Conservation (phyloP, 129 eudicot species). For the Arctium minus region DNA sequence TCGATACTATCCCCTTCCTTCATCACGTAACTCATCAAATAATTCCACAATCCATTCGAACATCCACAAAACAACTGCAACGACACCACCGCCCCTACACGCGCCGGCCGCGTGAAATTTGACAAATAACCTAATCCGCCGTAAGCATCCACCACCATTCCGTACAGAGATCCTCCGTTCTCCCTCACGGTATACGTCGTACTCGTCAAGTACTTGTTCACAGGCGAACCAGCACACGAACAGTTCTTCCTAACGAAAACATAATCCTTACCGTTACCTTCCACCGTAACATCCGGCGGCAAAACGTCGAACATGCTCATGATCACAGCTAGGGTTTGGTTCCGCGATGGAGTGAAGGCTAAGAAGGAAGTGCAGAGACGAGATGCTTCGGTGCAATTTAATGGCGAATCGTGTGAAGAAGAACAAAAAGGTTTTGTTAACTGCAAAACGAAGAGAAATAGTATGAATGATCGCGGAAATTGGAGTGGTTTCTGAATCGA, state of each 20-base stretch:
- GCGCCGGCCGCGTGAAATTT: slow-evolving; percentile 53
- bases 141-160: slow-evolving; percentile 58
- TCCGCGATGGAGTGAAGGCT: slow-evolving; percentile 57
- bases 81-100: slow-evolving; percentile 64
- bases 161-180: slow-evolving; percentile 56
- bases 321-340: slow-evolving; percentile 56
- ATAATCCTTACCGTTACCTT: slow-evolving; percentile 50
- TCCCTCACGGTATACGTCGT: slow-evolving; percentile 76
- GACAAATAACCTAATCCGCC: slow-evolving; percentile 61
- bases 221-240: slow-evolving; percentile 44
- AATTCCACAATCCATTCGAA: slow-evolving; percentile 91
- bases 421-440: neutral
- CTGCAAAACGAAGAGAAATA: neutral
- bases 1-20: slow-evolving; percentile 76
- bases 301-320: slow-evolving; percentile 90
- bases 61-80: slow-evolving; percentile 84
- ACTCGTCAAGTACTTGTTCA: slow-evolving; percentile 46
- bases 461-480: neutral
- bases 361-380: slow-evolving; percentile 73
- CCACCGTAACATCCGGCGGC: slow-evolving; percentile 54
- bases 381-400: slow-evolving; percentile 70
- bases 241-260: slow-evolving; percentile 72
- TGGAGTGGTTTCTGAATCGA: slow-evolving; percentile 2
- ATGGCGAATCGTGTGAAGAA: slow-evolving; percentile 45
- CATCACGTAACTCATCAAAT: slow-evolving; percentile 91